Base-by-base conservation (phyloP, 768 basidiomycete species). In the Pholiota molesta region DNA sequence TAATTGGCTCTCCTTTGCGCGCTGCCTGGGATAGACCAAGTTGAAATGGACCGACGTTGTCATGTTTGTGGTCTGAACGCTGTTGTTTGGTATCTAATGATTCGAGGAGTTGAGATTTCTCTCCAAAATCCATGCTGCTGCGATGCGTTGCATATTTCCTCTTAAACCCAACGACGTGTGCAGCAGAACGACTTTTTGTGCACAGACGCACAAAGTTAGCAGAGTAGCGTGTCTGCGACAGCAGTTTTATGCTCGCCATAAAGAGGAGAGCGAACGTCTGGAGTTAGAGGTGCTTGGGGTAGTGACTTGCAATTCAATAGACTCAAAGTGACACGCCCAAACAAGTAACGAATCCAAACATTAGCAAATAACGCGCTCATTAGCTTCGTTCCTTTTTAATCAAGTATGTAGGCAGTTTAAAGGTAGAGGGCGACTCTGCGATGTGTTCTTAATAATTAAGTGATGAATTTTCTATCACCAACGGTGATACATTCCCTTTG, bases 11-110 rank as follows among this genome's bases (percentile, higher is more conserved):
- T 26, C 81, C 83, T 53, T 78, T 82, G 53, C 76, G 79, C 39
- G 84, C 70, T 3, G 87, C 76, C 5, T 82, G 87, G 9, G 86
- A 81, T 56, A 91, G 76, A 1, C 91, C 91, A 1, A 94, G 79
- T 62, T 86, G 86, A 66, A 94, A 94, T 23, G 93, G 92, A 2
- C 93, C 93, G 54, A 88, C 87, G 29, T 82, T 79, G 63, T 90
- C 90, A 61, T 84, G 81, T 65, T 79, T 78, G 54, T 75, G 72
- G 23, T 75, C 69, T 26, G 74, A 60, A 37, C 78, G 74, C 59
- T 81, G 84, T 69, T 79, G 85, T 60, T 81, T 84, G 68, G 78
- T 84, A 72, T 90, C 86, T 57, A 91, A 80, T 10, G 89, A 80
- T 63, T 87, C 84, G 55, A 94, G 83, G 14, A 85, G 70, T 33